Percentiles rank a stretch among this genome's conserved stretches.
These are phyloP conservation scores for Sporisorium exsertum DNA, from an alignment of 1,284 basidiomycete species.

Conservation along the genomic window DNA sequence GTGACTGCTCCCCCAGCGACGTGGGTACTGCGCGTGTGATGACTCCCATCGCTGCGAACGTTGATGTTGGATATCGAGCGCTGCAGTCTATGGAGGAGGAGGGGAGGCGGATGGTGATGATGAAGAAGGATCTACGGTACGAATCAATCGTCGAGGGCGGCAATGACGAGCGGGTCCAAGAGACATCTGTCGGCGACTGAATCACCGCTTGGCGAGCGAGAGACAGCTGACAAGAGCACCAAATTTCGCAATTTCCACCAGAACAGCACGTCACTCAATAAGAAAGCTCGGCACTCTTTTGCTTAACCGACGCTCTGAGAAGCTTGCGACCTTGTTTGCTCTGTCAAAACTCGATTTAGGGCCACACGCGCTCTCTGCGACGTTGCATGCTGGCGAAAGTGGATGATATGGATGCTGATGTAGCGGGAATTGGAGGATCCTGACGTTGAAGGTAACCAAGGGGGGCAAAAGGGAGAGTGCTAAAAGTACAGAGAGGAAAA, in stretches of 20 bases:
- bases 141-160: no score
- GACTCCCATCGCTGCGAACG: conserved; percentile 3
- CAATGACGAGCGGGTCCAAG: no score
- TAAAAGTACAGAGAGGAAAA: conserved; percentile 34
- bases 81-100: no score
- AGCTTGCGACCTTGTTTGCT: not conserved
- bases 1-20: not conserved
- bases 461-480: not conserved
- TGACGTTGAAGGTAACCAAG: not conserved
- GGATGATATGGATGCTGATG: not conserved
- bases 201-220: not conserved
- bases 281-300: not conserved
- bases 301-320: not conserved
- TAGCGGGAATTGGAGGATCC: not conserved
- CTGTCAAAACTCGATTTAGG: no score
- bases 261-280: not conserved
- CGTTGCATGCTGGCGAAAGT: not conserved
- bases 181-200: not conserved
- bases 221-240: not conserved
- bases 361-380: not conserved
- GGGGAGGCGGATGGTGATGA: no score
- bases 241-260: not conserved
- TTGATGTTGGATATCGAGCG: no score
- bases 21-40: conserved; percentile 12
- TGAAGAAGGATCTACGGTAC: no score